A percentile compares a stretch with the other conserved stretches of the same genome.
Evolutionary conservation across 768 basidiomycete genomes (phyloP).

Genomic region (Lactarius quietus): DNA sequence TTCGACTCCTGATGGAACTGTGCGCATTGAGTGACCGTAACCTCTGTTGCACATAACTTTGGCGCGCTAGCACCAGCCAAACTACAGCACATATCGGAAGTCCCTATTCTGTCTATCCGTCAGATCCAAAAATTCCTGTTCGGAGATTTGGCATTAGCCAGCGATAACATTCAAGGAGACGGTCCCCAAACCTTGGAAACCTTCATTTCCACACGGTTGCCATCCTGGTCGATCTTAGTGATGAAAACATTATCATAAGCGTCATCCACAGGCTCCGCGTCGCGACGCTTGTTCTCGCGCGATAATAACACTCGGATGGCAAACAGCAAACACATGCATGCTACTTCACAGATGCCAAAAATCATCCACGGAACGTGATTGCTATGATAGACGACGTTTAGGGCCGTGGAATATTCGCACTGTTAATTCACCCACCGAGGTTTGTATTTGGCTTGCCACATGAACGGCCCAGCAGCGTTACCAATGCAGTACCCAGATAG

Average conservation of each 20-base stretch:
- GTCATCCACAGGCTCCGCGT: conserved; percentile 49
- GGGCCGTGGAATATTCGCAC: not conserved
- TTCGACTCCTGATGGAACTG: not conserved
- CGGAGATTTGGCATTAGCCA: conserved; percentile 7
- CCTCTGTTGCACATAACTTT: not conserved
- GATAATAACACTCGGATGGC: conserved; percentile 51
- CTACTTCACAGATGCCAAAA: conserved; percentile 60
- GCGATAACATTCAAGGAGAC: not conserved
- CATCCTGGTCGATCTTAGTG: conserved; percentile 48
- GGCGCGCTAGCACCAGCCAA: not conserved
- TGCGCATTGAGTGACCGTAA: not conserved
- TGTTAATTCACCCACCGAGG: conserved; percentile 46
- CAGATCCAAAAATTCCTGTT: conserved; percentile 66
- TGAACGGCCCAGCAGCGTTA: conserved; percentile 69
- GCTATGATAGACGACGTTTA: conserved; percentile 36
- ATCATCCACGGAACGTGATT: conserved; percentile 77
- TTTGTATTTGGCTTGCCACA: conserved; percentile 69
- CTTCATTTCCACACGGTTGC: conserved; percentile 49
- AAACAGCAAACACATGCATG: conserved; percentile 48
- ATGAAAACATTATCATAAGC: conserved; percentile 62
- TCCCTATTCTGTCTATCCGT: conserved; percentile 71
- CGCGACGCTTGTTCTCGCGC: conserved; percentile 61
- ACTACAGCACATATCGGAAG: conserved; percentile 65
- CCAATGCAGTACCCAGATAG: conserved; percentile 65
- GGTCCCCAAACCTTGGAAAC: conserved; percentile 56